These are phyloP conservation scores for Didymella lethalis DNA, from an alignment of 2,329 filamentous ascomycete species.

Conservation along the genomic window DNA sequence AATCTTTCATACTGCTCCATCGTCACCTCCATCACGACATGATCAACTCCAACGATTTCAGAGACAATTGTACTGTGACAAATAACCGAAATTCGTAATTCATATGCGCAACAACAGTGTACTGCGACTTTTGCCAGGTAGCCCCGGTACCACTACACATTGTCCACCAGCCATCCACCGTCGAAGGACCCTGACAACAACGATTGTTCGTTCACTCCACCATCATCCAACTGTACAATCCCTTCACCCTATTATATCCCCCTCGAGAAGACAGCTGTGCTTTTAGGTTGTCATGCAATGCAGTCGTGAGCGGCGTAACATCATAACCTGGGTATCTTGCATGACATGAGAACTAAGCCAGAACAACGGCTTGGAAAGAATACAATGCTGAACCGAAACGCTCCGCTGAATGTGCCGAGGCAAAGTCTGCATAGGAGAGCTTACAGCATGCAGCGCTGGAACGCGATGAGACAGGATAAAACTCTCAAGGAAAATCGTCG, in stretches of 20 bases:
- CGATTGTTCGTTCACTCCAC: background rate
- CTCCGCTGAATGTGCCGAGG: conserved; percentile 28
- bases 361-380: conserved; percentile 12
- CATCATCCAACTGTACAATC: background rate
- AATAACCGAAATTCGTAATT: conserved; percentile 24
- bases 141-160: background rate
- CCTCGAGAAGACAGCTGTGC: conserved; percentile 24
- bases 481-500: background rate
- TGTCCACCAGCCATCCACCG: background rate
- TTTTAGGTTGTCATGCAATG: conserved; percentile 30
- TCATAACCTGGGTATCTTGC: conserved; percentile 37
- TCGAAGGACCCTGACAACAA: background rate
- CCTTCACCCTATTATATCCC: conserved; percentile 21
- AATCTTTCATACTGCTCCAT: background rate
- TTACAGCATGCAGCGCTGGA: conserved; percentile 23
- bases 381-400: conserved; percentile 15
- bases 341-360: conserved; percentile 16
- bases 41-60: too few relatives aligned
- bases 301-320: conserved; percentile 37
- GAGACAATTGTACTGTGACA: background rate
- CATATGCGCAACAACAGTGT: background rate
- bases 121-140: background rate
- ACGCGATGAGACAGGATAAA: background rate
- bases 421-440: conserved; percentile 15
- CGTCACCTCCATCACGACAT: background rate